These are phyloP conservation scores for Sechiopsis laciniata DNA, from an alignment of 306 rosid species.

Conservation along the genomic window DNA sequence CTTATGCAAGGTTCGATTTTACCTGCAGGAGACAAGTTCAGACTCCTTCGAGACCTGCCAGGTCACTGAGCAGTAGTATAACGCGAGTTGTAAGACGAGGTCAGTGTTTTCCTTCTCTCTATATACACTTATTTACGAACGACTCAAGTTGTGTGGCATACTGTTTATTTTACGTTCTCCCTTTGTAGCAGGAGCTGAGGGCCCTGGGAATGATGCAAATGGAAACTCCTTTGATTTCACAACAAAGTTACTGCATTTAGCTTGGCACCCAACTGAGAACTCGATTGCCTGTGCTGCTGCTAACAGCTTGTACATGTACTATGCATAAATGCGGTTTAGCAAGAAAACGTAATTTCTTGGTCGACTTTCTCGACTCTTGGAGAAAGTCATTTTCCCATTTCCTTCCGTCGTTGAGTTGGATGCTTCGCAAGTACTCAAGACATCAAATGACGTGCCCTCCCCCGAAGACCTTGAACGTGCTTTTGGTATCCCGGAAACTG, in stretches of 20 bases:
- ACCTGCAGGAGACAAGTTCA: slow-evolving; percentile 52
- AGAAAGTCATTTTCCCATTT: slow-evolving; percentile 23
- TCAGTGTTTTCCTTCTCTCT: slow-evolving; percentile 23
- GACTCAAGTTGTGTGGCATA: background rate
- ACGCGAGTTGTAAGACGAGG: slow-evolving; percentile 59
- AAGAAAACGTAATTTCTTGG: slow-evolving; percentile 13
- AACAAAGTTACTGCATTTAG: slow-evolving; percentile 57
- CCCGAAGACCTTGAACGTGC: background rate
- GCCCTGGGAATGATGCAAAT: slow-evolving; percentile 44
- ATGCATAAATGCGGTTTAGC: slow-evolving; percentile 40
- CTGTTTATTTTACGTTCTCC: slow-evolving; percentile 13
- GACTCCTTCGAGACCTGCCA: slow-evolving; percentile 49
- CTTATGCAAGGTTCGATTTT: slow-evolving; percentile 6
- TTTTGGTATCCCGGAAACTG: slow-evolving; percentile 12
- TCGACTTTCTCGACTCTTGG: slow-evolving; percentile 16
- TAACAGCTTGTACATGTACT: slow-evolving; percentile 63
- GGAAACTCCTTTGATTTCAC: slow-evolving; percentile 58
- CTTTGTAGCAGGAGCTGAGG: slow-evolving; percentile 40
- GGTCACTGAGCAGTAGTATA: slow-evolving; percentile 46
- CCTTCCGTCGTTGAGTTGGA: slow-evolving; percentile 14
- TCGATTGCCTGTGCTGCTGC: slow-evolving; percentile 69
- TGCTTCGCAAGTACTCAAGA: slow-evolving; percentile 15
- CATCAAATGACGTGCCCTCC: background rate
- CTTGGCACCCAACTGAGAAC: slow-evolving; percentile 68
- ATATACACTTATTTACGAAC: background rate